Conservation (phyloP, 2,329 filamentous ascomycete species). For the Kalaharituber pfeilii region DNA sequence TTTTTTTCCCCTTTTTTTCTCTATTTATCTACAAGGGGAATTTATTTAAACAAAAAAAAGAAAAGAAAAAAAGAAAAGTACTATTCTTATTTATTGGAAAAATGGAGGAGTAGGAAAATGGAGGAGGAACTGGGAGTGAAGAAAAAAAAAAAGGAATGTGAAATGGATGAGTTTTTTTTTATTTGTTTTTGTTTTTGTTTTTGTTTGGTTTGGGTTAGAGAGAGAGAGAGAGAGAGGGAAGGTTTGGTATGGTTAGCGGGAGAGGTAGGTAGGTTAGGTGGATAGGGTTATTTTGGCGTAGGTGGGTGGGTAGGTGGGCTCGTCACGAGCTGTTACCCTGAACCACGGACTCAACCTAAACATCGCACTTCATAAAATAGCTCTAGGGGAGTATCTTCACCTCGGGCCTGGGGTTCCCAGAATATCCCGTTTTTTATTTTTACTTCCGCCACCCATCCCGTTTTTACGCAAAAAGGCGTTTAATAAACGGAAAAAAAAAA, state of each 20-base stretch:
- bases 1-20: no score
- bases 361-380: no score
- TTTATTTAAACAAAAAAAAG: neutral
- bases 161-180: no score
- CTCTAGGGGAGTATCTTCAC: no score
- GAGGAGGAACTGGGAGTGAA: neutral
- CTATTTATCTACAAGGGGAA: neutral
- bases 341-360: neutral
- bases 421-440: neutral
- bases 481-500: no score
- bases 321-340: neutral
- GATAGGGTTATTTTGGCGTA: neutral
- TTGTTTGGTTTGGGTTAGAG: neutral
- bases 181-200: neutral
- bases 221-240: no score
- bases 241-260: no score
- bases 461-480: neutral
- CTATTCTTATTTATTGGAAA: neutral
- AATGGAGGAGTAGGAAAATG: neutral
- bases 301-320: neutral
- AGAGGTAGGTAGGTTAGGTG: neutral
- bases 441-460: neutral
- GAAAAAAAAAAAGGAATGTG: no score
- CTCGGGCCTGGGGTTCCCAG: no score
- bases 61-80: neutral